Percentiles rank a stretch among this genome's conserved stretches.
phyloP scores from a whole-genome alignment of 805 yeast genomes.

The Soucietia sequanensis region DNA sequence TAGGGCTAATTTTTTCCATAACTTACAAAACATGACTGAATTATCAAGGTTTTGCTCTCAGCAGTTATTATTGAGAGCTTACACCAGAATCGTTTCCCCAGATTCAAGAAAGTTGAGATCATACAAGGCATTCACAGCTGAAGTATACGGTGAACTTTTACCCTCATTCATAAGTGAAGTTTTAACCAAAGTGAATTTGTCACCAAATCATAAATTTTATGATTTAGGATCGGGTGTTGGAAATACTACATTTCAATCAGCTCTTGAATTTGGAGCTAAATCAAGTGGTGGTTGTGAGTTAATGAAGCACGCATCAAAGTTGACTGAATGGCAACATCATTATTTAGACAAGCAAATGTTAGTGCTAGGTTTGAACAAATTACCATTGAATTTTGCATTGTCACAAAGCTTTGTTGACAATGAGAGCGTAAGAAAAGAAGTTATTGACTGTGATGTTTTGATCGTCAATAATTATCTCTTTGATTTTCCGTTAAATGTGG shows the following conservation, averaged over 20 bases:
- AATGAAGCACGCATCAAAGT: conserved; percentile 74
- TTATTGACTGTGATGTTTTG: conserved; percentile 66
- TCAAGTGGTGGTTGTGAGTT: conserved; percentile 85
- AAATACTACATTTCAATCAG: conserved; percentile 85
- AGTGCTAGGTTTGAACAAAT: conserved; percentile 62
- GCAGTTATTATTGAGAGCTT: conserved; percentile 69
- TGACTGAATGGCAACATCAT: conserved; percentile 58
- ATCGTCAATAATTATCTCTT: conserved; percentile 83
- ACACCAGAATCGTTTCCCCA: conserved; percentile 78
- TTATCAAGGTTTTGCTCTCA: conserved; percentile 49
- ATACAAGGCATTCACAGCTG: conserved; percentile 85
- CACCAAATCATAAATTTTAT: conserved; percentile 58
- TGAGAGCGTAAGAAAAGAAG: conserved; percentile 48
- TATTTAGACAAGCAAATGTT: conserved; percentile 60
- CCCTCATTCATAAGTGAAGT: conserved; percentile 74
- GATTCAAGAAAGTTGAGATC: conserved; percentile 58
- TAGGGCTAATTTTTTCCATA: conserved; percentile 15
- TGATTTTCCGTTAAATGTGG: conserved; percentile 67
- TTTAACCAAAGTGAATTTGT: conserved; percentile 54
- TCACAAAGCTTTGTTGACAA: conserved; percentile 73
- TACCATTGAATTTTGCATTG: conserved; percentile 56
- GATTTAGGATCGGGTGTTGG: conserved; percentile 96
- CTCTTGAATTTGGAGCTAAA: conserved; percentile 77
- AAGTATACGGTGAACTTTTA: conserved; percentile 86
- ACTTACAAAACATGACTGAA: conserved; percentile 16